Evolutionary conservation across 495 filamentous ascomycete genomes (phyloP).

Genomic region (Patellaria atrata): DNA sequence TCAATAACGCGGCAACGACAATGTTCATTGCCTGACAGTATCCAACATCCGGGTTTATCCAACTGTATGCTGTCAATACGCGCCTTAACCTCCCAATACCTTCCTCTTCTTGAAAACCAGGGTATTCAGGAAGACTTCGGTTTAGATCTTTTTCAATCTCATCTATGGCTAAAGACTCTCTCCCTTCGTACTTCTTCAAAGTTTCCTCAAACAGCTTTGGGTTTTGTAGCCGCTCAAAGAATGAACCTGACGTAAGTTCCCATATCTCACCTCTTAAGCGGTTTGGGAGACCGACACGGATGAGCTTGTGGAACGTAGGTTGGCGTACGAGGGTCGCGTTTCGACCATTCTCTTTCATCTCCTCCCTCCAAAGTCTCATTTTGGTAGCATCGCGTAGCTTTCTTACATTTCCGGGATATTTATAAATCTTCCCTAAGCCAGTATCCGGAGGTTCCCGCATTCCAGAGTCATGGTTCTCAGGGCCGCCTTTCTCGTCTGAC

Average conservation of each 20-base stretch:
- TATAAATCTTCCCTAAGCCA: slow-evolving; percentile 81
- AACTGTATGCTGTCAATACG: slow-evolving; percentile 91
- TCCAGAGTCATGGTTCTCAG: slow-evolving; percentile 4
- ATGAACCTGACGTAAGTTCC: slow-evolving; percentile 83
- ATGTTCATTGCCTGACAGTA: slow-evolving; percentile 99
- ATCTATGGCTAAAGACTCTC: slow-evolving; percentile 84
- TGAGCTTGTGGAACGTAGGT: slow-evolving; percentile 93
- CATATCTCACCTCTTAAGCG: slow-evolving; percentile 85
- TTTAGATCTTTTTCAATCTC: slow-evolving; percentile 99
- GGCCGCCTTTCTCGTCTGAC: slow-evolving; percentile 34
- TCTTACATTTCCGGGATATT: slow-evolving; percentile 89
- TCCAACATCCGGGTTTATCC: slow-evolving; percentile 85
- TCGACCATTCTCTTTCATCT: slow-evolving; percentile 83
- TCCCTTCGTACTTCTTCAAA: slow-evolving; percentile 62
- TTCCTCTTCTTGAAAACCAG: slow-evolving; percentile 91
- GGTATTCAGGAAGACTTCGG: slow-evolving; percentile 88
- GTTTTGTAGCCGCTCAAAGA: slow-evolving; percentile 74
- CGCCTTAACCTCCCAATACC: slow-evolving; percentile 80
- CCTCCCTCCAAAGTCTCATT: slow-evolving; percentile 95
- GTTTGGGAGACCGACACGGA: slow-evolving; percentile 89
- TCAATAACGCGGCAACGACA: slow-evolving; percentile 85
- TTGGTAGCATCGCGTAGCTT: slow-evolving; percentile 92
- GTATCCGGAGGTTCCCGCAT: slow-evolving; percentile 56
- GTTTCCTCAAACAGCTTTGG: slow-evolving; percentile 75
- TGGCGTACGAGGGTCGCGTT: slow-evolving; percentile 86